Conservation (phyloP, 306 rosid species). For the Gleditsia sinensis region DNA sequence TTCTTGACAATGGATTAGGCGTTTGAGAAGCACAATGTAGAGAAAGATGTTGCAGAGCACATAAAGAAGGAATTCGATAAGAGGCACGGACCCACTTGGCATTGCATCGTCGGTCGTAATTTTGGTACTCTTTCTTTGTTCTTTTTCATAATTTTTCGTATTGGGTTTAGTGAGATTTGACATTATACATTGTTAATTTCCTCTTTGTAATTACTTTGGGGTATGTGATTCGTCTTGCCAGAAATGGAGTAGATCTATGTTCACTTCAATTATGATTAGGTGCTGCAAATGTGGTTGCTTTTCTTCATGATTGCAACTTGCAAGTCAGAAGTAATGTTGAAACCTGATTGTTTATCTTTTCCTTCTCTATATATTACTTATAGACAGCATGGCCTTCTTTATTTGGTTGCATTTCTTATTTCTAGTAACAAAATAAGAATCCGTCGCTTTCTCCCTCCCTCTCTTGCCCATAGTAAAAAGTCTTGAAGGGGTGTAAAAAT, state of each 20-base stretch:
- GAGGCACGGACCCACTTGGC: slow-evolving; percentile 91
- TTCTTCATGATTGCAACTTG: background rate
- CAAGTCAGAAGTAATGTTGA: slow-evolving; percentile 3
- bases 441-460: background rate
- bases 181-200: background rate
- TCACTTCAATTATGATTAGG: slow-evolving; percentile 3
- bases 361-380: background rate
- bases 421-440: background rate
- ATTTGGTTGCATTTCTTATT: background rate
- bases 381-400: background rate
- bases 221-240: slow-evolving; percentile 22
- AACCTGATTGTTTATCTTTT: background rate
- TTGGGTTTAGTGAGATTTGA: slow-evolving; percentile 31
- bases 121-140: slow-evolving; percentile 53
- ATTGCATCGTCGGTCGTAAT: slow-evolving; percentile 91
- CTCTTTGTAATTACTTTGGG: background rate
- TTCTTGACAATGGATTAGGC: slow-evolving; percentile 51
- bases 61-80: slow-evolving; percentile 88
- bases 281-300: slow-evolving; percentile 12
- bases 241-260: slow-evolving; percentile 46
- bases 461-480: background rate
- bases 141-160: background rate
- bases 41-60: slow-evolving; percentile 80
- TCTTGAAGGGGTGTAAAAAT: background rate
- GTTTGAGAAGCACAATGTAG: slow-evolving; percentile 73